phyloP scores from a whole-genome alignment of 2,329 filamentous ascomycete species.

The Harringtonia lauricola region DNA sequence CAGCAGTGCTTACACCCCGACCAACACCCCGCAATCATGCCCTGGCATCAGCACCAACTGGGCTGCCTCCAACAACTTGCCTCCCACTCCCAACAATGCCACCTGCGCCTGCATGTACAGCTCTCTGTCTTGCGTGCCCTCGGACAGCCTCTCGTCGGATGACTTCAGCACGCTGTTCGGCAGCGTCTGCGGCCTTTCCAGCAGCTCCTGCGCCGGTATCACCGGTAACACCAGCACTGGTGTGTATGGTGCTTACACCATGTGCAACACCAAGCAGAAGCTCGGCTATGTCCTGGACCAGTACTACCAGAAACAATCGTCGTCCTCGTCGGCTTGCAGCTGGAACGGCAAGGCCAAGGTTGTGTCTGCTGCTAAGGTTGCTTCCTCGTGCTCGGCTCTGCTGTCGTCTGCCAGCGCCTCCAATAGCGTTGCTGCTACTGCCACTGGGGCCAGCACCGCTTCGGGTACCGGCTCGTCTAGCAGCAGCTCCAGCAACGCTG shows the following conservation, averaged over 20 bases:
- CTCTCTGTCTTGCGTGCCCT: conserved; percentile 60
- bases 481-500: conserved; percentile 21
- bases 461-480: conserved; percentile 18
- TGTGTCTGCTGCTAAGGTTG: conserved; percentile 33
- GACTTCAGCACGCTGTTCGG: conserved; percentile 59
- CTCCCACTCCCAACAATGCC: conserved; percentile 65
- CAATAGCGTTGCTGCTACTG: conserved; percentile 34
- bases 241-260: conserved; percentile 65
- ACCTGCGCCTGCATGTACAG: conserved; percentile 82
- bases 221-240: conserved; percentile 54
- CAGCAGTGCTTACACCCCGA: conserved; percentile 58
- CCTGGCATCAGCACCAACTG: conserved; percentile 55
- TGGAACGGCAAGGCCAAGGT: conserved; percentile 57
- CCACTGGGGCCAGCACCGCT: conserved; percentile 31
- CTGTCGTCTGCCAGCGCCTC: conserved; percentile 52
- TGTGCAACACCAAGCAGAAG: conserved; percentile 62
- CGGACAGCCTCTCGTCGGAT: conserved; percentile 42
- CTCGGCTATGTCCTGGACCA: conserved; percentile 63
- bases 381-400: conserved; percentile 43
- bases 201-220: conserved; percentile 55
- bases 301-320: conserved; percentile 54
- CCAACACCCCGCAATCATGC: conserved; percentile 62
- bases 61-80: conserved; percentile 60
- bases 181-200: conserved; percentile 53
- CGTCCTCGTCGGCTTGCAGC: conserved; percentile 50